These are phyloP conservation scores for Ophiocordyceps sinensis DNA, from an alignment of 2,329 filamentous ascomycete species.

Conservation along the genomic window DNA sequence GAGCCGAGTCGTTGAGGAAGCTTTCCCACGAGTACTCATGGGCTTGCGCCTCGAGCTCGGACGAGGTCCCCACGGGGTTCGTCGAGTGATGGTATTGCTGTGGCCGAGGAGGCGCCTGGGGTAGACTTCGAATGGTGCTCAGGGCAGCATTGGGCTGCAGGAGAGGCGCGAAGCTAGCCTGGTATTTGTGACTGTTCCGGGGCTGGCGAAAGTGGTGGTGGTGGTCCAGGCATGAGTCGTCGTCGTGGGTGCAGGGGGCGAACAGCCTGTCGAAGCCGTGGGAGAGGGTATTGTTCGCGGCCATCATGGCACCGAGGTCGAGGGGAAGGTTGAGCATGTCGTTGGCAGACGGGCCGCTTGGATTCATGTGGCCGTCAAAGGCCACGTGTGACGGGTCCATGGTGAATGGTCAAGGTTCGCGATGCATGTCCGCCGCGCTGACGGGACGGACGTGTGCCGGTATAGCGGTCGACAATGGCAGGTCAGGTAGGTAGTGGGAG, in stretches of 20 bases:
- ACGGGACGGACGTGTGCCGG: too few relatives aligned
- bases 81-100: too few relatives aligned
- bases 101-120: background rate
- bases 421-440: too few relatives aligned
- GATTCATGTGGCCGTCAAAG: slow-evolving; percentile 8
- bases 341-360: slow-evolving; percentile 12
- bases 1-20: slow-evolving; percentile 5
- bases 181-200: slow-evolving; percentile 5
- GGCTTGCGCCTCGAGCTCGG: slow-evolving; percentile 1
- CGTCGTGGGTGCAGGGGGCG: slow-evolving; percentile 15
- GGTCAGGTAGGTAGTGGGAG: background rate
- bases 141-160: background rate
- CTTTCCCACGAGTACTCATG: slow-evolving; percentile 6
- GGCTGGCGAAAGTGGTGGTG: slow-evolving; percentile 5
- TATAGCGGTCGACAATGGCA: background rate
- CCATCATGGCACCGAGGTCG: slow-evolving; percentile 13
- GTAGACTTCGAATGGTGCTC: background rate
- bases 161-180: slow-evolving; percentile 3
- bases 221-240: slow-evolving; percentile 17
- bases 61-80: too few relatives aligned
- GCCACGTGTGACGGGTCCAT: slow-evolving; percentile 11
- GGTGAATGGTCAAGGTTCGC: background rate
- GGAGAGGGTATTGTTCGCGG: slow-evolving; percentile 10
- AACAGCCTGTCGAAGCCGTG: slow-evolving; percentile 11
- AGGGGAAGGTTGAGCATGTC: slow-evolving; percentile 11